Conservation (phyloP, 73 alveolate species). For the Loxodes magnus region DNA sequence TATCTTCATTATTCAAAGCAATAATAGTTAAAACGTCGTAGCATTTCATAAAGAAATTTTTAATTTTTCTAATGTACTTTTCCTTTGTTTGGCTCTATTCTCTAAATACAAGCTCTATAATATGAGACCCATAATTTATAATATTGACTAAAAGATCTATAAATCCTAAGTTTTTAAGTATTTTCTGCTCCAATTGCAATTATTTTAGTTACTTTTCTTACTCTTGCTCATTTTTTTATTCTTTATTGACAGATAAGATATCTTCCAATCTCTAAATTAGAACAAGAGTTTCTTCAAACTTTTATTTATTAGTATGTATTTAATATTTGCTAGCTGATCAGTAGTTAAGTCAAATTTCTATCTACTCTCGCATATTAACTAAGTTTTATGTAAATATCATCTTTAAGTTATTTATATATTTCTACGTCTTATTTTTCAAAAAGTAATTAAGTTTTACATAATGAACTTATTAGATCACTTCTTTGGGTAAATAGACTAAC, state of each 20-base stretch:
- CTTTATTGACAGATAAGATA: neutral
- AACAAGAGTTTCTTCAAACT: neutral
- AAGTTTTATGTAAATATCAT: neutral
- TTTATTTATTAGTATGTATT: neutral
- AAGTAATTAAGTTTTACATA: neutral
- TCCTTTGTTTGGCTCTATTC: neutral
- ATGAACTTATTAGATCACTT: neutral
- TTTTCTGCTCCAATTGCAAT: neutral
- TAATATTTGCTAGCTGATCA: neutral
- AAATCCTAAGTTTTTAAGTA: neutral
- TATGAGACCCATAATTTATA: constrained; percentile 3
- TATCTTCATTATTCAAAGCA: constrained; percentile 15
- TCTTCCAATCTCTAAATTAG: neutral
- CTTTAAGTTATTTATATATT: neutral
- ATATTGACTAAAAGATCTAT: neutral
- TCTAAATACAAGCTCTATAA: neutral
- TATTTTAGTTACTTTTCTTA: neutral
- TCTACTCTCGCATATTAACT: neutral
- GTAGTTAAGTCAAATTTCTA: neutral
- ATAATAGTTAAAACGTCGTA: neutral
- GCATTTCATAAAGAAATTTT: neutral
- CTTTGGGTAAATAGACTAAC: no score
- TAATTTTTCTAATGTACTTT: neutral
- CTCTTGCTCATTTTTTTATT: neutral
- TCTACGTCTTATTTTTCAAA: neutral